These are phyloP conservation scores for Cercophora newfieldiana DNA, from an alignment of 495 filamentous ascomycete species.

Conservation along the genomic window DNA sequence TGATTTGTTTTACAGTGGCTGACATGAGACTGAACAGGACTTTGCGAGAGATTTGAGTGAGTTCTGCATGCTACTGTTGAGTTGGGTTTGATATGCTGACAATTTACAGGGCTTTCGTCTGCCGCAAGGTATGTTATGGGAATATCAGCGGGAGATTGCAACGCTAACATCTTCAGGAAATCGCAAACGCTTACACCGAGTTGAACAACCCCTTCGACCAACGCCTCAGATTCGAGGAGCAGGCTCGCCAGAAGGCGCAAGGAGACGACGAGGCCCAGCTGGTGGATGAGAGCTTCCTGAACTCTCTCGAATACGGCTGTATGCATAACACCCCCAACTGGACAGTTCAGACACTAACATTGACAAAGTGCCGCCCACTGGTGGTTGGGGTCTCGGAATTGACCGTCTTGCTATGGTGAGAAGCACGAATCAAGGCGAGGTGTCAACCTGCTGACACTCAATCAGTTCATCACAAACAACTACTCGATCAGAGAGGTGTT, in stretches of 20 bases:
- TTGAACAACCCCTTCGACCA: conserved; percentile 97
- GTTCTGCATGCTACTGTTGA: neutral
- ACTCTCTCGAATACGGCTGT: conserved; percentile 63
- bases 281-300: conserved; percentile 92
- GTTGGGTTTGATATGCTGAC: conserved; percentile 9
- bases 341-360: conserved; percentile 47
- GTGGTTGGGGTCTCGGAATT: conserved; percentile 97
- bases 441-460: neutral
- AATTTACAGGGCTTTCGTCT: conserved; percentile 69
- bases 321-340: neutral
- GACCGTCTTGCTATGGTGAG: conserved; percentile 82
- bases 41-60: conserved; percentile 89
- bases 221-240: conserved; percentile 91
- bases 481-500: conserved; percentile 95
- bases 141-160: neutral
- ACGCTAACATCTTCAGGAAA: conserved; percentile 50
- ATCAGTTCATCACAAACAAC: conserved; percentile 81
- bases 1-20: neutral
- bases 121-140: conserved; percentile 63
- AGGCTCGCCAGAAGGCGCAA: conserved; percentile 91
- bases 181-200: conserved; percentile 95
- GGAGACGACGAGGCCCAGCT: conserved; percentile 97
- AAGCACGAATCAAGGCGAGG: neutral
- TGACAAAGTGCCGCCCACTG: conserved; percentile 75
- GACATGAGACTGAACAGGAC: conserved; percentile 18